Base-by-base conservation (phyloP, 2,329 filamentous ascomycete genomes). In the Incumbomyces delicatus region DNA sequence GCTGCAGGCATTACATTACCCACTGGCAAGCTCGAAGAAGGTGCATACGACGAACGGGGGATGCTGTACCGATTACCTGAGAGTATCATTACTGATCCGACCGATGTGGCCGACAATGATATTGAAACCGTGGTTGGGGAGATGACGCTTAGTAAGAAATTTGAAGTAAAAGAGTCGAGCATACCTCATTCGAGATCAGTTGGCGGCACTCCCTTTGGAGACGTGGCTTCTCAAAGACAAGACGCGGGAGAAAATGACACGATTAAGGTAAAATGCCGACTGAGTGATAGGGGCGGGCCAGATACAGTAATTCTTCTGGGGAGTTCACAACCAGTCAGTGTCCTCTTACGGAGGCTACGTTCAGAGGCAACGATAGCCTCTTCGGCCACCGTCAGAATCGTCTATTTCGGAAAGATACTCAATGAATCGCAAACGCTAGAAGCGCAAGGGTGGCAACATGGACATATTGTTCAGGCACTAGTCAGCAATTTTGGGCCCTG, bases 331-430 rank as follows among this genome's bases (percentile, higher is more conserved):
- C 73, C 68, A n/a, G 80, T 90, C 8, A 72, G 76, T 16, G 73
- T 70, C 34, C 61, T 94, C 29, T 70, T 78, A 2, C 72, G 73
- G 51, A 81, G 74, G 58, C 69, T 94, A 31, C 72, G 75, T 16
- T 74, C 81, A 38, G 75, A 83, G 59, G 48, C 48, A 22, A 46
- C 44, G 3, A 46, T 89, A 29, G 63, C 74, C 1, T 61, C 70
- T 6, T 69, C 68, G 37, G 78, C 77, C 51, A 76, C 72, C 40
- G 70, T 95, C 42, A 78, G 79, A 45, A 76, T 95, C 49, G 81
- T 80, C 16, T 94, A 94, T 62, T 75, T 92, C 64, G 89, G 89
- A 55, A 87, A 81, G 61, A 77, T 89, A 42, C 74, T 95, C 38
- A 80, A 81, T 53, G 85, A 90, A 53, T 73, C 74, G 45, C 62